Conservation (phyloP, 2,329 filamentous ascomycete species). For the Mollisia scopiformis region DNA sequence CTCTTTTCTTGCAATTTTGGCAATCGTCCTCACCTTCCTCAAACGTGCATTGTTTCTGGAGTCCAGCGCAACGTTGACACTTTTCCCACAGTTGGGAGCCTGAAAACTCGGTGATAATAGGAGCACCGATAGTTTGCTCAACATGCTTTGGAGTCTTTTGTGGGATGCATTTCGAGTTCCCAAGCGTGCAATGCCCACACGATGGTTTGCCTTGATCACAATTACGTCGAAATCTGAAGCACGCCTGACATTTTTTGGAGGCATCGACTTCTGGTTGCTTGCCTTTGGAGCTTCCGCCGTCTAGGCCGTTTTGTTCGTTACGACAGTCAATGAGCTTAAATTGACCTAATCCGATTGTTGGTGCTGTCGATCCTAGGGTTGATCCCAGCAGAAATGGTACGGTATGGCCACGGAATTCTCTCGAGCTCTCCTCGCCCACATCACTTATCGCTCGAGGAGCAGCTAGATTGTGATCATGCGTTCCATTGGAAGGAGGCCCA, state of each 20-base stretch:
- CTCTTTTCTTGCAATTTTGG: neutral
- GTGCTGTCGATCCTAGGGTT: too few species aligned
- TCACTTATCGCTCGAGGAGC: too few species aligned
- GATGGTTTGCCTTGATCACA: neutral
- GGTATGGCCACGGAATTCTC: neutral
- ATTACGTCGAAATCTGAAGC: neutral
- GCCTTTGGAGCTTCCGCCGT: neutral
- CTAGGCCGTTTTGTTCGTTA: neutral
- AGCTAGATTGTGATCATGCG: too few species aligned
- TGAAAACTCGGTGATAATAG: neutral
- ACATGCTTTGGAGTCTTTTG: neutral
- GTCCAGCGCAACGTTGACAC: neutral
- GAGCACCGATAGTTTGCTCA: neutral
- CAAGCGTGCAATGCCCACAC: neutral
- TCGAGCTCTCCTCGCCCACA: neutral
- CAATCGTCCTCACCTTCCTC: neutral
- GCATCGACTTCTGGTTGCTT: neutral
- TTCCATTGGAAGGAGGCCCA: neutral
- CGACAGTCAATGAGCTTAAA: neutral
- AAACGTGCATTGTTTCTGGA: neutral
- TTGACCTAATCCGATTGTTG: too few species aligned
- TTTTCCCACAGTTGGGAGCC: neutral
- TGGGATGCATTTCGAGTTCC: neutral
- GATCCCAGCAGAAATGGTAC: neutral
- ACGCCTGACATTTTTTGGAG: neutral